These are phyloP conservation scores for Myxozyma kluyveri DNA, from an alignment of 805 yeast genomes.

Conservation along the genomic window DNA sequence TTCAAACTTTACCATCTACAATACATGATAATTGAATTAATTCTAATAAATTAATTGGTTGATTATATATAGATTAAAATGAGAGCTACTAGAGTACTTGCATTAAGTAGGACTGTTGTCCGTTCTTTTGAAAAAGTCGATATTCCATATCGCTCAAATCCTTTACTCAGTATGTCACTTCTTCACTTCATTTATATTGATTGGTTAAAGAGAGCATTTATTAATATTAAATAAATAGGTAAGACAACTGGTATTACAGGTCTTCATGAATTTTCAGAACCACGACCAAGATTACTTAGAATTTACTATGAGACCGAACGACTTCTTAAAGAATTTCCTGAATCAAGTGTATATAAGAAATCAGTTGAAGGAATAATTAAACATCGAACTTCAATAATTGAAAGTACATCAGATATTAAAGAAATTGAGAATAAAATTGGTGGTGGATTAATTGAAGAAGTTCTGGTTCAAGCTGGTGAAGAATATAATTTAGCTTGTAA, in stretches of 20 bases:
- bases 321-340: conserved; percentile 62
- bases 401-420: conserved; percentile 57
- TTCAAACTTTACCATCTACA: too few relatives aligned
- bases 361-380: conserved; percentile 70
- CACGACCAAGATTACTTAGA: conserved; percentile 71
- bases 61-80: too few relatives aligned
- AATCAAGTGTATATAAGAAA: conserved; percentile 69
- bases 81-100: not conserved
- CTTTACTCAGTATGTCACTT: not conserved
- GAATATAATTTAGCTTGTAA: conserved; percentile 66
- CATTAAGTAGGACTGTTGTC: not conserved
- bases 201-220: too few relatives aligned
- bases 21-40: too few relatives aligned
- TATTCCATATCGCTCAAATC: not conserved
- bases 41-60: too few relatives aligned
- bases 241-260: conserved; percentile 72
- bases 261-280: conserved; percentile 73
- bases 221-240: too few relatives aligned
- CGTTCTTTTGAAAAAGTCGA: not conserved
- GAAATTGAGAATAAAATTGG: conserved; percentile 73
- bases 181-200: not conserved
- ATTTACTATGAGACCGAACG: conserved; percentile 68
- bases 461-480: conserved; percentile 76
- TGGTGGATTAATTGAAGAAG: conserved; percentile 79
- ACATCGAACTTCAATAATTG: conserved; percentile 65